These are phyloP conservation scores for Bacterosira constricta DNA, from an alignment of 108 stramenopile species.

Conservation along the genomic window DNA sequence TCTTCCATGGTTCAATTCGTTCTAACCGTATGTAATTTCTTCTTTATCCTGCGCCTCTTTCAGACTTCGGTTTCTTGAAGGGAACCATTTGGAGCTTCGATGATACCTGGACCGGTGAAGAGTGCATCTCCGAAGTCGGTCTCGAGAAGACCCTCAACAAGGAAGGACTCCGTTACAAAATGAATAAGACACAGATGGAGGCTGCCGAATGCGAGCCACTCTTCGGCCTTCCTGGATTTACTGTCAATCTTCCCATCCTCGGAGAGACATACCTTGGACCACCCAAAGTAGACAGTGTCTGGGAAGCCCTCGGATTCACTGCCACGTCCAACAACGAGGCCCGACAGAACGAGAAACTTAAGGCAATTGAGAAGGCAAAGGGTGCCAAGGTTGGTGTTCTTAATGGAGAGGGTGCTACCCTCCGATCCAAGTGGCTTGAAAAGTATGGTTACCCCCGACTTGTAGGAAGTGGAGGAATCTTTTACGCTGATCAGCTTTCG, in stretches of 20 bases:
- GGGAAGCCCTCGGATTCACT: constrained; percentile 90
- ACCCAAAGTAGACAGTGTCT: constrained; percentile 82
- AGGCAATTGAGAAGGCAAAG: constrained; percentile 85
- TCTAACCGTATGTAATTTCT: too few relatives aligned
- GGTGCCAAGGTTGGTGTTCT: constrained; percentile 65
- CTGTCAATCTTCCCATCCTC: constrained; percentile 82
- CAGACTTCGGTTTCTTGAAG: constrained; percentile 86
- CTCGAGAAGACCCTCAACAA: constrained; percentile 77
- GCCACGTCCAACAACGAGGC: constrained; percentile 91
- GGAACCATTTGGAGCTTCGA: constrained; percentile 74
- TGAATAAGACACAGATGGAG: constrained; percentile 86
- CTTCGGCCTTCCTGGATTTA: constrained; percentile 70
- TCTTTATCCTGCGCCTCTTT: background rate
- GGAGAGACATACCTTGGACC: constrained; percentile 89
- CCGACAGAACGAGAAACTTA: constrained; percentile 81
- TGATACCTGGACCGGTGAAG: constrained; percentile 71
- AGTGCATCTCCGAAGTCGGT: constrained; percentile 79
- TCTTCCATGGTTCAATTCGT: background rate
- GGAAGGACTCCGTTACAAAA: constrained; percentile 87
- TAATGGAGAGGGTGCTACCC: constrained; percentile 69
- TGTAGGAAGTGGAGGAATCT: constrained; percentile 88
- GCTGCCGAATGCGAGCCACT: constrained; percentile 73
- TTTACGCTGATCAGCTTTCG: constrained; percentile 88
- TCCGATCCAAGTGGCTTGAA: constrained; percentile 83
- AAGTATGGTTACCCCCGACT: constrained; percentile 91